These are phyloP conservation scores for Gaultheria prostrata DNA, from an alignment of 148 eudicot genomes.

Conservation along the genomic window DNA sequence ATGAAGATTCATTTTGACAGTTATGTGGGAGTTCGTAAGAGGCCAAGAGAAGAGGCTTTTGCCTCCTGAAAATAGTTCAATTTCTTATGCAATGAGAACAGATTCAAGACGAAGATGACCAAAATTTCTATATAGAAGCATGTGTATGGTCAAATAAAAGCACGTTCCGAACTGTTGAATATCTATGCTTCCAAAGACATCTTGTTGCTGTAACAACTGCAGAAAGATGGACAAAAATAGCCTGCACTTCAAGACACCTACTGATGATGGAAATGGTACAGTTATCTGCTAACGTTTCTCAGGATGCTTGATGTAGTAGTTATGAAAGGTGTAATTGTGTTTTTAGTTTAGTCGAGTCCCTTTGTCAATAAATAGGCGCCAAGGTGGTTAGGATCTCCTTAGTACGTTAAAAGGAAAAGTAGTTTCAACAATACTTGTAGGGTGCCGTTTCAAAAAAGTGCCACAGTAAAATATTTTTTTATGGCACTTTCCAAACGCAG, in stretches of 20 bases:
- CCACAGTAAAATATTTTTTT: neutral
- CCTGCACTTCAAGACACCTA: neutral
- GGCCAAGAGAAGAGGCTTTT: neutral
- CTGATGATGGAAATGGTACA: neutral
- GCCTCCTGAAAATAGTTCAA: conserved; percentile 3
- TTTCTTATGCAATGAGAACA: neutral
- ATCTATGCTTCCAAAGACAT: neutral
- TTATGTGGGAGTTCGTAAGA: neutral
- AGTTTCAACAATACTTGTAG: neutral
- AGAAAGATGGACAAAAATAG: neutral
- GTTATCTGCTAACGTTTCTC: neutral
- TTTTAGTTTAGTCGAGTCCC: neutral
- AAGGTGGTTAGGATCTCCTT: neutral
- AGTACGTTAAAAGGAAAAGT: neutral
- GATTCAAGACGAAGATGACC: neutral
- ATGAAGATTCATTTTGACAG: neutral
- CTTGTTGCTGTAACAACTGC: neutral
- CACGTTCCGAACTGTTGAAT: neutral
- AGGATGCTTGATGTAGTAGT: neutral
- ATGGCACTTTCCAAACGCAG: neutral
- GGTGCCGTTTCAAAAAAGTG: neutral
- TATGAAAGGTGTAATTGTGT: neutral
- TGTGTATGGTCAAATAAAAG: neutral
- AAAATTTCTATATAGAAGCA: neutral
- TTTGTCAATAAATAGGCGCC: neutral